Base-by-base conservation (phyloP, 2,329 filamentous ascomycete species). In the Beauveria brongniartii region DNA sequence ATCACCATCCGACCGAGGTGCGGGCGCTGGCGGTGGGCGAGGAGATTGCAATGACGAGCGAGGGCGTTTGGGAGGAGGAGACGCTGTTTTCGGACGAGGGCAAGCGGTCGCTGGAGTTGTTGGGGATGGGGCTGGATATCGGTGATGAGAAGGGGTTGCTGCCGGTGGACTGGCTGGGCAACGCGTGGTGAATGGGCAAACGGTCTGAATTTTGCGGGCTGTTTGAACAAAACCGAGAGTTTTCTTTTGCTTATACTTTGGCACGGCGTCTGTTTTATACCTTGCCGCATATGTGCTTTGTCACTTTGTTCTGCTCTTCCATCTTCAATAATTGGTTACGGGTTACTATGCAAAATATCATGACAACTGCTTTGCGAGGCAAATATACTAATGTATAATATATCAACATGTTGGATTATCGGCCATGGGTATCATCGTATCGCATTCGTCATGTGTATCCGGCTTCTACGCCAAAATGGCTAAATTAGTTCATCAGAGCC, bases 1-100 rank as follows among this genome's bases (percentile, higher is more conserved):
- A 16, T 37, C 37, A 66, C 55, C 41, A 63, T 9, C 56, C 58
- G 1, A 80, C 78, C 0, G 74, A 78, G 61, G 73, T 79, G 4
- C 62, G 81, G 43, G 72, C 73, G 3, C 67, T 82, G 5, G 69
- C 67, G 0, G 69, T 71, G 26, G 79, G 78, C 18, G 76, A 79
- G 55, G 75, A 79, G 63, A 72, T 80, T 3, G 65, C 71, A 2
- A 67, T 80, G 52, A 76, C 72, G 16, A 73, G 71, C 37, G 75
- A 75, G 16, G 77, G 78, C 1, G 63, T 76, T 14, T 70, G 71
- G 64, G 63, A 67, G 40, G 63, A 55, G 8, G 41, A 48, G 22
- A 28, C 30, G 9, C 43, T 51, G n/a, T 59, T 55, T 41, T 51
- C 41, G 18, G 61, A 62, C 4, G 55, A 53, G 26, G 16, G 47